Evolutionary conservation across 768 basidiomycete genomes (phyloP), one percentile per base, ranked within the genome.

Genomic region (Chlorophyllum brunneum): DNA sequence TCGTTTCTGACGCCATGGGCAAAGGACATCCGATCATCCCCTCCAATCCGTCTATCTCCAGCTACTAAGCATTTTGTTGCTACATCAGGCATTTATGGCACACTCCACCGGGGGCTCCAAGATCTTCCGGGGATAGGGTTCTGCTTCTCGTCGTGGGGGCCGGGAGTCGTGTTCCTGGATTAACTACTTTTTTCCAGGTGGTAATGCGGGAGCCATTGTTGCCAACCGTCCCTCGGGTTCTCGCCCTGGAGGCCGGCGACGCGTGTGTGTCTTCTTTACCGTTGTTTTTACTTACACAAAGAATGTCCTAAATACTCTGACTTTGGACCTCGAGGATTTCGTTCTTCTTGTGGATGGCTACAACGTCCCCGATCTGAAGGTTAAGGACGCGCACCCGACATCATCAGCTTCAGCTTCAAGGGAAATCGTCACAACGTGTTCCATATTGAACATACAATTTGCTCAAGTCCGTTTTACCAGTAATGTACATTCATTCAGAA

Each of bases 271-370:
- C 18, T 15, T 39, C 18, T 40, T 16, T 15, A 8, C n/a, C 13
- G 8, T 29, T 8, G 7, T 34, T 2, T 22, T 13, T 39, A 10
- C 13, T 22, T 9, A 22, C 13, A n/a, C 10, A n/a, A n/a, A 33
- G 22, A 31, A 8, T 40, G 16, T 22, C 9, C 6, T 30, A 36
- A 39, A 13, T 23, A 27, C 42, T 30, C 38, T 6, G 15, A 30
- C 23, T 10, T 46, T 7, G 38, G 49, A 8, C 31, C 34, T 37
- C 23, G 74, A 77, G 54, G 60, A 57, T 29, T 69, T 61, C 43
- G 59, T 59, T 1, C 56, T 62, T 7, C 70, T 74, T 2, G 67
- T 63, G 3, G 73, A 74, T 51, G 47, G 60, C 8, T 72, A 73
- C 54, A 61, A 74, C 52, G 70, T 63, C 18, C 58, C 60, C 3